phyloP scores from a whole-genome alignment of 1,139 yeast species.

The Scheffersomyces segobiensis region DNA sequence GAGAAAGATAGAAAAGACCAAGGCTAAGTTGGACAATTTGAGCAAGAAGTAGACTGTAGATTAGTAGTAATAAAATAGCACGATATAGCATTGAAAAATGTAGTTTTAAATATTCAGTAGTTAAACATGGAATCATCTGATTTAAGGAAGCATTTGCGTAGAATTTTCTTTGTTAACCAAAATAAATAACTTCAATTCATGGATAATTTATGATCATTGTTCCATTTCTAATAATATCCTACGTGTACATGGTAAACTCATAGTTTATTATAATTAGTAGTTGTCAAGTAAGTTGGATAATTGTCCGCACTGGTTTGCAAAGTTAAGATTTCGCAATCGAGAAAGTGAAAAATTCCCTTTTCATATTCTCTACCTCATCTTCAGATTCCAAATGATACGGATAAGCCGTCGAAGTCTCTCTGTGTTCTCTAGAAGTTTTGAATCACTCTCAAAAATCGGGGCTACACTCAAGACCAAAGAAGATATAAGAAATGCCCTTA shows the following conservation, averaged over 20 bases:
- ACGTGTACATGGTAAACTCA: no score
- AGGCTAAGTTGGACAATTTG: constrained; percentile 51
- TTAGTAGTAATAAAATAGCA: neutral
- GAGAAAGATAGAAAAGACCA: constrained; percentile 71
- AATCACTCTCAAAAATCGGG: neutral
- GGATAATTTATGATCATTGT: neutral
- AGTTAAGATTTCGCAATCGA: neutral
- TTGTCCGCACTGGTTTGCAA: neutral
- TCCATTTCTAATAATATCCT: neutral
- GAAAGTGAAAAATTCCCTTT: neutral
- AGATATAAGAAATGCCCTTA: constrained; percentile 11
- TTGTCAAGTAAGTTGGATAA: no score
- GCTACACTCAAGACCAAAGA: neutral
- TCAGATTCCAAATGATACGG: neutral
- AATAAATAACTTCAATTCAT: neutral
- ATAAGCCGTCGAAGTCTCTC: neutral
- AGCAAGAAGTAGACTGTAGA: constrained; percentile 19
- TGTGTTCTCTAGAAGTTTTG: neutral
- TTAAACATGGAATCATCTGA: neutral
- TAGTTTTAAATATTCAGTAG: neutral
- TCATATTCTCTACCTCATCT: neutral
- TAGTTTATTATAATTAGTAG: no score
- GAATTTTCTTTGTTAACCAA: neutral
- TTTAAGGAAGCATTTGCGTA: neutral
- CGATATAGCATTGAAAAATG: neutral